Evolutionary conservation across 2,329 filamentous ascomycete species (phyloP), one percentile per base, ranked within the genome.

Genomic region (Ophiocordyceps camponoti-floridani): DNA sequence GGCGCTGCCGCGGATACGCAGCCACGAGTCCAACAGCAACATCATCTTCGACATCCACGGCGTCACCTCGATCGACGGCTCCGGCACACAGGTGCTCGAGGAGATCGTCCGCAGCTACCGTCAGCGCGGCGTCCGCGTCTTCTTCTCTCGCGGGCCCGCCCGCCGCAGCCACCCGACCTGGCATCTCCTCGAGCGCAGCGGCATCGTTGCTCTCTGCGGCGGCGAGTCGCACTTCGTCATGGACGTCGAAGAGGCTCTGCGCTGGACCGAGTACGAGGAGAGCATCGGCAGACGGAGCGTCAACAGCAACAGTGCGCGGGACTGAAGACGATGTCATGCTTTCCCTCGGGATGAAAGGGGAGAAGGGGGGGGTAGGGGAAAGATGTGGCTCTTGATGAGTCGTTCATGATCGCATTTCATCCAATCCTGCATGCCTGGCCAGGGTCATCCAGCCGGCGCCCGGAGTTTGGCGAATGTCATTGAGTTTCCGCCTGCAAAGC

Each of bases 21-120:
- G 73, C 26, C 73, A 78, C n/a, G 82, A 89, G 48, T 79, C 84
- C 54, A 95, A 95, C 58, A 76, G 79, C 52, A 95, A 94, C 56
- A 72, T 98, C 60, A 87, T 98, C 49, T 96, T 98, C 55, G 91
- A 98, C 58, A 87, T 96, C 8, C 89, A 96, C 53, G 91, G 91
- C n/a, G 91, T 98, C 3, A 94, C 88, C 0, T 83, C 82, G 27
- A 79, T 98, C 54, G 91, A 98, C 58, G 91, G 87, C 6, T 94
- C 87, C 0, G 91, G 89, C 1, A 83, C 85, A 0, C 91, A 96
- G 62, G 89, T 96, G 0, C 68, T 98, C 3, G 74, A 77, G 42
- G 91, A 96, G 62, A 96, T 96, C 52, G 85, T 98, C 14, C 68
- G 77, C 42, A 73, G 69, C 28, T 96, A 96, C 58, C 69, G 79